These are phyloP conservation scores for Colletotrichum sp. DNA, from an alignment of 2,329 filamentous ascomycete genomes.

Conservation along the genomic window DNA sequence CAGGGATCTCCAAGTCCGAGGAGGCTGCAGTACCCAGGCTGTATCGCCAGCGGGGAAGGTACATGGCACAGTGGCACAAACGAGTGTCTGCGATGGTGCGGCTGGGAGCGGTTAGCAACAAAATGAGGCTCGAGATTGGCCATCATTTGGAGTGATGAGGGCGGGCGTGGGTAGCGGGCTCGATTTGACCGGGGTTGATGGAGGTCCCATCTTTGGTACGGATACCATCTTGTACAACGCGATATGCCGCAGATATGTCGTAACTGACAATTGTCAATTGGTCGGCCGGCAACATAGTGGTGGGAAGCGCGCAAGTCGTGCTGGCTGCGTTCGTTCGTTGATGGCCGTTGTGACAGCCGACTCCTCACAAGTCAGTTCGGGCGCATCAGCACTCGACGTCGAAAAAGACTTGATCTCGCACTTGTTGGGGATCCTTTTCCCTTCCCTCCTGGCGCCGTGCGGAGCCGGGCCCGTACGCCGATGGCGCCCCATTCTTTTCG, in stretches of 20 bases:
- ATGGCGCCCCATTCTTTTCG: background rate
- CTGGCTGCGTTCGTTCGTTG: background rate
- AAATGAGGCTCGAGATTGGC: background rate
- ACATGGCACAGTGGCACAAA: background rate
- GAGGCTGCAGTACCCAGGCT: background rate
- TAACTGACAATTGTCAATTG: background rate
- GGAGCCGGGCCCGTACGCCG: background rate
- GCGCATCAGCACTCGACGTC: background rate
- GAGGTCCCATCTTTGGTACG: background rate
- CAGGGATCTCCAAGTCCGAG: background rate
- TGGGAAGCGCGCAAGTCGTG: background rate
- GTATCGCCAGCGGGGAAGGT: background rate
- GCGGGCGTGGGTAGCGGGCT: background rate
- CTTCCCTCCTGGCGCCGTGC: background rate
- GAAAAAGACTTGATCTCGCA: slow-evolving; percentile 13
- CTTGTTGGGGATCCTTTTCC: background rate
- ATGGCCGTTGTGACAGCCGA: background rate
- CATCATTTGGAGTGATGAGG: background rate
- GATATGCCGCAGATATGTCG: background rate
- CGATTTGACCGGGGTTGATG: background rate
- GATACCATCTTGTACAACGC: slow-evolving; percentile 8
- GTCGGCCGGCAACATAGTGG: background rate
- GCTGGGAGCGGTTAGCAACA: background rate
- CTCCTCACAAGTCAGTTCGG: background rate
- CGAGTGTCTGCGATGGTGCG: background rate